Base-by-base conservation (phyloP, 2,329 filamentous ascomycete genomes). In the Fusarium torulosum region DNA sequence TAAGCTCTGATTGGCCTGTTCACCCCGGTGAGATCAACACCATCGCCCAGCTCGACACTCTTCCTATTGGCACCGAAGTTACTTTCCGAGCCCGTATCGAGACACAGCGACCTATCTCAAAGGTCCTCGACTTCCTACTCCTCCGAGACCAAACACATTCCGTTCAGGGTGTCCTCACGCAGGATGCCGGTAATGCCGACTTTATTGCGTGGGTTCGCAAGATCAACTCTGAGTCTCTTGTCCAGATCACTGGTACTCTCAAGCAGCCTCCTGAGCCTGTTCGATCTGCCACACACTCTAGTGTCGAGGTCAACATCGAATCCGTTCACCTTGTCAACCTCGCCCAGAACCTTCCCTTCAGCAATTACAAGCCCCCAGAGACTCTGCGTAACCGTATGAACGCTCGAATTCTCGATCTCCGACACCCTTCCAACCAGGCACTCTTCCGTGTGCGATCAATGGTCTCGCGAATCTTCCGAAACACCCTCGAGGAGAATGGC, bases 191-290 rank as follows among this genome's bases (percentile, higher is more conserved):
- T 67, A 81, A 74, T 82, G 88, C 67, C 86, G 88, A 91, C 72
- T 95, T 97, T 85, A 84, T 97, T 27, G 90, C 92, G 75, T 97
- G 93, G 91, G 92, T 92, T 4, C 92, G 96, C 79, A 92, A 93
- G 75, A 83, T 97, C 44, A 89, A 90, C 54, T 83, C 90, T 7
- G 94, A 96, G 75, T 91, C 89, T 9, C 86, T 97, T 50, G 88
- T 97, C 7, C 87, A 92, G 58, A 88, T 97, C 56, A 88, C 86
- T 52, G 94, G 93, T 59, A 86, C 86, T 3, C 79, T 97, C 6
- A 91, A 93, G 74, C 84, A 86, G 63, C 91, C 93, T 0, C 88
- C 91, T 8, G 88, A 94, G 71, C 87, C 89, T 38, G 86, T 97
- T 59, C 88, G 90, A 68, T 90, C 92, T 38, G 91, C 92, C 29